Conservation (phyloP, 768 basidiomycete genomes). For the Royoungia palumana region DNA sequence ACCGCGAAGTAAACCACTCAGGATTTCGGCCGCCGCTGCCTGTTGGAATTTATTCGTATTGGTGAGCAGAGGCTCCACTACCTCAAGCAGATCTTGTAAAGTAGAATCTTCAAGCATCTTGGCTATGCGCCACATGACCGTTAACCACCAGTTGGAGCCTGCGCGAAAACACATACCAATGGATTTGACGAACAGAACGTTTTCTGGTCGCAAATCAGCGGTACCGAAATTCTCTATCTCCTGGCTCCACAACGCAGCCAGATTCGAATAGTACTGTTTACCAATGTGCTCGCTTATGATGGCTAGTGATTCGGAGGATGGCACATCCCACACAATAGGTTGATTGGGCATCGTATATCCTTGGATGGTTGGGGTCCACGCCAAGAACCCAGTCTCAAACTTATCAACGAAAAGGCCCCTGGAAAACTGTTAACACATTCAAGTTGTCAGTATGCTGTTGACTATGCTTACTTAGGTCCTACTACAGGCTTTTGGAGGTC, state of each 20-base stretch:
- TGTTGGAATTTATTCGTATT: conserved; percentile 83
- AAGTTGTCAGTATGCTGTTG: neutral
- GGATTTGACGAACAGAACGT: conserved; percentile 47
- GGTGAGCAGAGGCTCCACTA: conserved; percentile 58
- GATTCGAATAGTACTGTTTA: conserved; percentile 56
- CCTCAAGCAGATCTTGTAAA: conserved; percentile 50
- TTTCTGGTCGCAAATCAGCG: conserved; percentile 57
- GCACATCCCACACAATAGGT: conserved; percentile 50
- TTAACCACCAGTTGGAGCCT: conserved; percentile 40
- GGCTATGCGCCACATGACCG: conserved; percentile 38
- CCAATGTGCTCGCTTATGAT: conserved; percentile 47
- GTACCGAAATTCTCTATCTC: conserved; percentile 60
- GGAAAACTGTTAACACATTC: conserved; percentile 7
- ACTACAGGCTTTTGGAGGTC: conserved; percentile 42
- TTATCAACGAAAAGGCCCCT: conserved; percentile 67
- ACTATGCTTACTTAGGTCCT: conserved; percentile 33
- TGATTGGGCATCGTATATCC: conserved; percentile 48
- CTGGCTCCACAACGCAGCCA: conserved; percentile 72
- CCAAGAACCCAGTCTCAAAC: conserved; percentile 71
- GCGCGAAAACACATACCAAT: conserved; percentile 37
- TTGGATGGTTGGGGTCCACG: conserved; percentile 64
- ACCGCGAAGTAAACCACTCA: conserved; percentile 77
- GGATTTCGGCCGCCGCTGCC: conserved; percentile 70
- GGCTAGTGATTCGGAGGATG: conserved; percentile 48
- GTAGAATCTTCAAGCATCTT: conserved; percentile 59